These are phyloP conservation scores for Starmerella apicola DNA, from an alignment of 805 yeast genomes.

Conservation along the genomic window DNA sequence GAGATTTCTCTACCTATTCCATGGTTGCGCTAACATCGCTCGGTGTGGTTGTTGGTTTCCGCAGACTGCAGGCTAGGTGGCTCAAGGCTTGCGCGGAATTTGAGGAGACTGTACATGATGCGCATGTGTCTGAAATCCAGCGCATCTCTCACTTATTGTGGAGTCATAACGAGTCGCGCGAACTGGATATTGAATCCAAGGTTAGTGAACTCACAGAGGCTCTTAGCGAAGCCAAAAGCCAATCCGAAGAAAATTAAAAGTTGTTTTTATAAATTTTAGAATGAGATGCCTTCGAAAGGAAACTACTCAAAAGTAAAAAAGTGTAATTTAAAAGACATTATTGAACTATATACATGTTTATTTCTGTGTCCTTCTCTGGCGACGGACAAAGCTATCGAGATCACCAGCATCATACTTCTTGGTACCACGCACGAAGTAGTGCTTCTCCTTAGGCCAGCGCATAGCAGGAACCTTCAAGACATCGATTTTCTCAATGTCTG, in stretches of 20 bases:
- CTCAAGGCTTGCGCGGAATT: slow-evolving; percentile 20
- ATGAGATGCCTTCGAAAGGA: too few species aligned
- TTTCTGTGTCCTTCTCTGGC: slow-evolving; percentile 20
- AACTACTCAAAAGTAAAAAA: too few species aligned
- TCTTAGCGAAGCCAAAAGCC: too few species aligned
- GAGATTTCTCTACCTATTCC: slow-evolving; percentile 24
- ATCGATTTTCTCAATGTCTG: slow-evolving; percentile 65
- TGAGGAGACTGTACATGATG: slow-evolving; percentile 18
- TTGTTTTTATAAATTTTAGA: too few species aligned
- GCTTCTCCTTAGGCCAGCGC: slow-evolving; percentile 71
- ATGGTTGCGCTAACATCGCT: slow-evolving; percentile 29
- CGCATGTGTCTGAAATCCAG: slow-evolving; percentile 22
- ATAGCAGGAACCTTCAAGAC: slow-evolving; percentile 57
- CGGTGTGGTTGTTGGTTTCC: slow-evolving; percentile 28
- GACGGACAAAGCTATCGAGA: slow-evolving; percentile 26
- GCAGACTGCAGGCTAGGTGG: slow-evolving; percentile 29
- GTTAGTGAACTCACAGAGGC: not conserved
- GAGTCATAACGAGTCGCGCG: slow-evolving; percentile 24
- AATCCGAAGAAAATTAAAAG: too few species aligned
- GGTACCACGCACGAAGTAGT: slow-evolving; percentile 69
- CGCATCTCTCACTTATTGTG: slow-evolving; percentile 24
- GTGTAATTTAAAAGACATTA: not conserved
- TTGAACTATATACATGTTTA: not conserved
- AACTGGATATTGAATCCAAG: slow-evolving; percentile 1
- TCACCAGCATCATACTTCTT: slow-evolving; percentile 31